These are phyloP conservation scores for Coelastrella sp. DNA, from an alignment of 139 green algal genomes.

Conservation along the genomic window DNA sequence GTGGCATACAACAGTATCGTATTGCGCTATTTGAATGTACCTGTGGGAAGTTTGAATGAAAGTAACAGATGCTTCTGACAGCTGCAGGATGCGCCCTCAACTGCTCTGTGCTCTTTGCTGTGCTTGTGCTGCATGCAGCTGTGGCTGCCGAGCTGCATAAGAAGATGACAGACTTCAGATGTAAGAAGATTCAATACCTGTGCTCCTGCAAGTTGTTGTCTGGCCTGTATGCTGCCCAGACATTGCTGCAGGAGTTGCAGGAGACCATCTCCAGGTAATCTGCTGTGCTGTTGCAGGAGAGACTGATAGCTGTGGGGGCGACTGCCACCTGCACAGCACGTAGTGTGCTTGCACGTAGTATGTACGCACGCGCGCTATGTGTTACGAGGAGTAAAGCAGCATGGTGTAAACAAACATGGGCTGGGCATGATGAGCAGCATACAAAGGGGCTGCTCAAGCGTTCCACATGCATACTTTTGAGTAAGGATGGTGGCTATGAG, in stretches of 20 bases:
- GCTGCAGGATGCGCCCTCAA: too few relatives aligned
- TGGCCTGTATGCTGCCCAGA: conserved; percentile 48
- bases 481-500: too few relatives aligned
- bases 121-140: not conserved
- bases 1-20: not conserved
- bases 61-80: too few relatives aligned
- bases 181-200: conserved; percentile 9
- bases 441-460: not conserved
- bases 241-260: conserved; percentile 57
- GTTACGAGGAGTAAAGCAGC: too few relatives aligned
- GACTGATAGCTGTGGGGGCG: conserved; percentile 39
- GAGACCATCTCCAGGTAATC: conserved; percentile 58
- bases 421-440: too few relatives aligned
- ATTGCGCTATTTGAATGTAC: too few relatives aligned
- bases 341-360: not conserved
- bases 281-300: conserved; percentile 47
- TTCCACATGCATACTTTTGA: not conserved
- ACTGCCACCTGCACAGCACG: conserved; percentile 53
- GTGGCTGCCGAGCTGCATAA: too few relatives aligned
- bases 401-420: too few relatives aligned
- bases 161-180: not conserved
- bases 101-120: too few relatives aligned
- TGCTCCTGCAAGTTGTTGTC: conserved; percentile 7
- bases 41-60: too few relatives aligned
- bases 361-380: too few relatives aligned